Percentiles rank a stretch among this genome's conserved stretches.
Conservation (phyloP, 768 basidiomycete genomes). For the Pleurotus eryngii region DNA sequence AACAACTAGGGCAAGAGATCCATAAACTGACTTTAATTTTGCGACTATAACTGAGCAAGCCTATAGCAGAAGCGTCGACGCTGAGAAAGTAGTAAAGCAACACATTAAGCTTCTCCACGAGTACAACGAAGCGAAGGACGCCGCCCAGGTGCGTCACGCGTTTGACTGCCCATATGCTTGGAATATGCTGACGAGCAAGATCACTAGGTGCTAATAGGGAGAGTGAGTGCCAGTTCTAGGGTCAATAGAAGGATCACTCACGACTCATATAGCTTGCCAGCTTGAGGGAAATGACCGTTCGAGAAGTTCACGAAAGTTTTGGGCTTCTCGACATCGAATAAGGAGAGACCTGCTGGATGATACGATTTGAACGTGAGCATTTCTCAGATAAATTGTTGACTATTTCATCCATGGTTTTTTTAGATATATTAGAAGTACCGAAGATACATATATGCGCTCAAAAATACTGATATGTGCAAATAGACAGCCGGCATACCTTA, state of each 20-base stretch:
- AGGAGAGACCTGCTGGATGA: conserved; percentile 47
- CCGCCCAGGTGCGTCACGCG: conserved; percentile 55
- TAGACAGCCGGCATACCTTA: too few species aligned
- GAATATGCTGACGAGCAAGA: too few species aligned
- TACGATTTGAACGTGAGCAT: neutral
- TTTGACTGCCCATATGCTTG: conserved; percentile 1
- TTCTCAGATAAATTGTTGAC: too few species aligned
- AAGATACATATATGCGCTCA: too few species aligned
- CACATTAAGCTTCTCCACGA: conserved; percentile 72
- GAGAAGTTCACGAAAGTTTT: conserved; percentile 72
- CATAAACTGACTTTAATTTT: conserved; percentile 13
- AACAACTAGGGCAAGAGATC: conserved; percentile 39
- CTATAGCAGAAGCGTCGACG: conserved; percentile 39
- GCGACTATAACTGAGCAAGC: neutral
- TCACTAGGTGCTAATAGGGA: conserved; percentile 71
- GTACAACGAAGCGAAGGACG: conserved; percentile 84
- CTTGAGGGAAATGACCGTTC: conserved; percentile 64
- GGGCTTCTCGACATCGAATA: conserved; percentile 33
- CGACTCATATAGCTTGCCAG: conserved; percentile 56
- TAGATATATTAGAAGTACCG: too few species aligned
- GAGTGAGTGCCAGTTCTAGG: conserved; percentile 34
- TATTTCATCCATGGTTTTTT: too few species aligned
- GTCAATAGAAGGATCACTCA: too few species aligned
- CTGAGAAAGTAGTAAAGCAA: conserved; percentile 55
- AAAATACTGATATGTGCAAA: too few species aligned